Evolutionary conservation across 257 asterid species (phyloP).

Genomic region (Nicotiana benthamiana): DNA sequence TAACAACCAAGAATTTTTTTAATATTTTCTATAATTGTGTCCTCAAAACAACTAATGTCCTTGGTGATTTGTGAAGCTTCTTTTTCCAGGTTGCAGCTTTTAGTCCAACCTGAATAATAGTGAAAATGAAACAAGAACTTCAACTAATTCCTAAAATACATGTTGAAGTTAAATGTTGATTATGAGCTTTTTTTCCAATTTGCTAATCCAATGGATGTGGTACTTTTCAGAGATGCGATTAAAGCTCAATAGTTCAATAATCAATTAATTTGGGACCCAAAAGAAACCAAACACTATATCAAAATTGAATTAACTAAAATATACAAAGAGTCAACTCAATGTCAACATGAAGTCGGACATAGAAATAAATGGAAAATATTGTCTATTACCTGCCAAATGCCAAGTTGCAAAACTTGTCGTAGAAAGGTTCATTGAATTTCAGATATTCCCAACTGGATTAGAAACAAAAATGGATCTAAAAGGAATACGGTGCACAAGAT

Average conservation of each 20-base stretch:
- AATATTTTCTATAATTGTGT: not conserved
- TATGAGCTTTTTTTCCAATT: not conserved
- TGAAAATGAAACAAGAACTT: not conserved
- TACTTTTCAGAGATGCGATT: not conserved
- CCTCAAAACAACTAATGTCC: not conserved
- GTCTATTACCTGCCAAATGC: not conserved
- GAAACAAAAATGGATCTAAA: not conserved
- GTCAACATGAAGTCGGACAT: not conserved
- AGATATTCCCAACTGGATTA: not conserved
- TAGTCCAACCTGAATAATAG: not conserved
- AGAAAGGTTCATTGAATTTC: not conserved
- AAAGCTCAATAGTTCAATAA: not conserved
- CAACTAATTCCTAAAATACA: not conserved
- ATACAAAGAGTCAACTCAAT: not conserved
- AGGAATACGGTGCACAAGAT: rapidly evolving
- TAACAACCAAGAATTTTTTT: no score
- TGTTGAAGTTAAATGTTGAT: not conserved
- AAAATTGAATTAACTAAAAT: not conserved
- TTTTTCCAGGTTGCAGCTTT: not conserved
- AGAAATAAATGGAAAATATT: not conserved
- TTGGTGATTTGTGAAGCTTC: not conserved
- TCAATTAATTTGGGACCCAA: not conserved
- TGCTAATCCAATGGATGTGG: not conserved
- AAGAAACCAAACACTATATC: not conserved
- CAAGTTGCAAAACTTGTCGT: not conserved